Evolutionary conservation across 768 basidiomycete species (phyloP).

Genomic region (Mycena filopes): DNA sequence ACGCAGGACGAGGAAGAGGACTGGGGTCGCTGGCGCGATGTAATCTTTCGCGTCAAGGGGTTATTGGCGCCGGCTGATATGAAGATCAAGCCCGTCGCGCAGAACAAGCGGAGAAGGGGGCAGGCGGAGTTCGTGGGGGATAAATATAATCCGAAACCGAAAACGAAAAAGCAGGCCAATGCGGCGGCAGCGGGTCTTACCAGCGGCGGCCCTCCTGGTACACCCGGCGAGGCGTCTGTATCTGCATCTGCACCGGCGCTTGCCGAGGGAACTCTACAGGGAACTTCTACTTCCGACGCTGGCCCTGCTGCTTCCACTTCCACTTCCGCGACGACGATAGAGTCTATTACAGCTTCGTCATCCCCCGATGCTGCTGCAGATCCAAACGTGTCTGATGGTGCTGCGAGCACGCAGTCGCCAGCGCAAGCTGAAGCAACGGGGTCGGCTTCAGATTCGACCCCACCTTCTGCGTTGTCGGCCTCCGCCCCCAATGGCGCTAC

Average conservation of each 20-base stretch:
- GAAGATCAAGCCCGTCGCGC: conserved; percentile 62
- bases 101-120: conserved; percentile 68
- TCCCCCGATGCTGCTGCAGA: conserved; percentile 20
- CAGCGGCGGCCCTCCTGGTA: conserved; percentile 1
- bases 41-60: conserved; percentile 82
- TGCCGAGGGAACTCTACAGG: conserved; percentile 23
- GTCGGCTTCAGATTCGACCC: conserved; percentile 18
- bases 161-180: no score
- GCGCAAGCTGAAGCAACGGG: conserved; percentile 9
- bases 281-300: conserved; percentile 29
- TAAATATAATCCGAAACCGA: conserved; percentile 29
- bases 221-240: conserved; percentile 4
- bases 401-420: background rate
- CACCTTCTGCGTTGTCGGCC: conserved; percentile 14
- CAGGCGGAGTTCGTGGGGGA: conserved; percentile 53
- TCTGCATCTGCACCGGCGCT: conserved; percentile 1
- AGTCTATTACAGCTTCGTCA: background rate
- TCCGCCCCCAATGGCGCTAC: conserved; percentile 12
- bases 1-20: conserved; percentile 86
- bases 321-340: conserved; percentile 18
- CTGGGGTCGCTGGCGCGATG: conserved; percentile 89
- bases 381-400: conserved; percentile 9
- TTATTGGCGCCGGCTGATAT: conserved; percentile 58
- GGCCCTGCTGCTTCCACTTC: conserved; percentile 22
- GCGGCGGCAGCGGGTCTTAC: conserved; percentile 9